phyloP scores from a whole-genome alignment of 768 basidiomycete genomes.

The Suillus tomentosus region DNA sequence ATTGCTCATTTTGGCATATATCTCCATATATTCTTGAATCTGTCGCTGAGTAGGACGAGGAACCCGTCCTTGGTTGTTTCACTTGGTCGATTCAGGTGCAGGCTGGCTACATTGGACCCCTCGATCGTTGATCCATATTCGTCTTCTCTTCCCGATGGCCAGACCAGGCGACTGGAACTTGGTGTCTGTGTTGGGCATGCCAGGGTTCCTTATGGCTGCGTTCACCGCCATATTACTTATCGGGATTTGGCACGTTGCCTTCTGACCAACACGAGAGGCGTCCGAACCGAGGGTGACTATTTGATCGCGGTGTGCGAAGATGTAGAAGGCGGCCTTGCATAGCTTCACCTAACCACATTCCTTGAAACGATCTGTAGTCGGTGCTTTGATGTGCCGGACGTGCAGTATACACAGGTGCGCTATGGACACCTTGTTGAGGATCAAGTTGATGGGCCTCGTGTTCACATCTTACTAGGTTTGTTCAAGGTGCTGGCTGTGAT shows the following conservation, averaged over 20 bases:
- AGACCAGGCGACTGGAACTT: neutral
- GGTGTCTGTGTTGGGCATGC: neutral
- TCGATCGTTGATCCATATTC: constrained; percentile 6
- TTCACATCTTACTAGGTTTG: neutral
- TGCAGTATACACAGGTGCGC: constrained; percentile 7
- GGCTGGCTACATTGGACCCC: constrained; percentile 1
- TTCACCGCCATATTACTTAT: neutral
- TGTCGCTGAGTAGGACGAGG: constrained; percentile 6
- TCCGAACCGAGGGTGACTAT: neutral
- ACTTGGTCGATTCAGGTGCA: neutral
- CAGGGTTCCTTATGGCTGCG: neutral
- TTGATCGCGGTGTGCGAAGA: constrained; percentile 3
- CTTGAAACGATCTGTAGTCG: neutral
- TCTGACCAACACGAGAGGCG: neutral
- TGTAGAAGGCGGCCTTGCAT: constrained; percentile 6
- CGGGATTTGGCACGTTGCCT: neutral
- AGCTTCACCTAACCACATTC: neutral
- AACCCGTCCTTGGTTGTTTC: constrained; percentile 5
- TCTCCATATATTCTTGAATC: neutral
- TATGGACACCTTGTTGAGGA: neutral
- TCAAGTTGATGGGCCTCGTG: neutral
- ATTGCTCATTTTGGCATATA: neutral
- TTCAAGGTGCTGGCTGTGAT: constrained; percentile 2
- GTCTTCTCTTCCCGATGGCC: neutral
- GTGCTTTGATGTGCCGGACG: neutral